Evolutionary conservation across 208 protist species (phyloP), one percentile per base, ranked within the genome.

Genomic region (Trichomonas tenax): DNA sequence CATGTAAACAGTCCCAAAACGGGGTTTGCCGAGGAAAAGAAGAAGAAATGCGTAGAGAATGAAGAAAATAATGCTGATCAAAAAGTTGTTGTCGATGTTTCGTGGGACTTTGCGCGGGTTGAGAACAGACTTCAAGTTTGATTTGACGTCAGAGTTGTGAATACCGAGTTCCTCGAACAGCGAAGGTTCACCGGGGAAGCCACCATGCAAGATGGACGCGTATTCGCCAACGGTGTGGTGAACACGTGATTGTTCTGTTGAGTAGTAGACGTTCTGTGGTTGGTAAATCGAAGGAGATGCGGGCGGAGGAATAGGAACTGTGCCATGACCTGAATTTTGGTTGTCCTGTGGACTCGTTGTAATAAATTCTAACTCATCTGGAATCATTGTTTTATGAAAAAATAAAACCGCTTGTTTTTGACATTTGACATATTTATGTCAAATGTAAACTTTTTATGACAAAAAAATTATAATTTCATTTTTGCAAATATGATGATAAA

Each of bases 91-190:
- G 9, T 48, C 86, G 9, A 93, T 38, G 10, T 38, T 58, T n/a
- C 36, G 14, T 31, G 11, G 40, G 15, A 38, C 11, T 40, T 51
- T 26, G 14, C 9, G 26, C 38, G 86, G 86, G 38, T 36, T 23
- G 21, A 93, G 31, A 93, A 93, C 51, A 17, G 11, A 34, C 38
- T 51, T 93, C 31, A 93, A 41, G 31, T 51, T 93, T 2, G 41
- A 6, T 48, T 44, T 41, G 34, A 93, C 44, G 51, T 93, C 45
- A 11, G 86, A 48, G 44, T 93, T 93, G 31, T 93, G 86, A 38
- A 93, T 93, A 36, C 86, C 86, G 21, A 93, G n/a, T 51, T 93
- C 86, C 38, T 93, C 86, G 9, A 93, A 93, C 51, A 93, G 51
- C 9, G 86, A 93, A 38, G 86, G 86, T 36, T 93, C 86, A 15